Evolutionary conservation across 495 filamentous ascomycete genomes (phyloP).

Genomic region (Aspergillus asperescens): DNA sequence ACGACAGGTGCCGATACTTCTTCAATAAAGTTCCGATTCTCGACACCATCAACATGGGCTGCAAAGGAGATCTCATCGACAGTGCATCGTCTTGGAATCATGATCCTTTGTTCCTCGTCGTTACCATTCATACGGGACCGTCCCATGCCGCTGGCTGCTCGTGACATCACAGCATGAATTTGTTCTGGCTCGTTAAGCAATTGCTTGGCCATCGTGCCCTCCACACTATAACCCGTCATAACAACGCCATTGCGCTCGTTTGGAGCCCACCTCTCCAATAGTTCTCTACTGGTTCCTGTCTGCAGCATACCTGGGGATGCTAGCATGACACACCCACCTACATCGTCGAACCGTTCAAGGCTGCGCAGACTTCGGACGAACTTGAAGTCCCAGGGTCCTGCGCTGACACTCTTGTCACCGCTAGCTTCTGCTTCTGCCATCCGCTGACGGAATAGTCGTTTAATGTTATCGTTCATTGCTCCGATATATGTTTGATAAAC

Average conservation of each 20-base stretch:
- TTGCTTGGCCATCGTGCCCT: constrained; percentile 96
- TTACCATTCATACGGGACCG: constrained; percentile 46
- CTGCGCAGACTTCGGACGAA: constrained; percentile 86
- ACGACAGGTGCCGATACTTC: constrained; percentile 87
- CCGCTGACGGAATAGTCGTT: constrained; percentile 75
- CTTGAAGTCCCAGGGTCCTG: constrained; percentile 93
- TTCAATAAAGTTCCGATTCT: constrained; percentile 93
- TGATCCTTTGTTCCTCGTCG: constrained; percentile 67
- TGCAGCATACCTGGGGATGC: constrained; percentile 97
- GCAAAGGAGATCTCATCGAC: constrained; percentile 92
- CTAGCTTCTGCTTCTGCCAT: constrained; percentile 80
- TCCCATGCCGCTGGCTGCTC: constrained; percentile 52
- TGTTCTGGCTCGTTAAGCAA: constrained; percentile 88
- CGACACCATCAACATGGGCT: constrained; percentile 92
- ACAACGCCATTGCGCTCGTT: constrained; percentile 93
- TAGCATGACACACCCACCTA: constrained; percentile 94
- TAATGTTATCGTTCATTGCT: constrained; percentile 99
- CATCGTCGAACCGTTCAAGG: constrained; percentile 92
- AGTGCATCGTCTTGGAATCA: constrained; percentile 88
- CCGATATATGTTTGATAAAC: constrained; percentile 97
- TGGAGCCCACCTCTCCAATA: constrained; percentile 93
- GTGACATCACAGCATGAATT: constrained; percentile 88
- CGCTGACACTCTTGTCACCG: constrained; percentile 62
- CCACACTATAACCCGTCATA: constrained; percentile 96
- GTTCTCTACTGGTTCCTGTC: constrained; percentile 84